Evolutionary conservation across 495 filamentous ascomycete species (phyloP), one percentile per base, ranked within the genome.

Genomic region (Ramalina intermedia): DNA sequence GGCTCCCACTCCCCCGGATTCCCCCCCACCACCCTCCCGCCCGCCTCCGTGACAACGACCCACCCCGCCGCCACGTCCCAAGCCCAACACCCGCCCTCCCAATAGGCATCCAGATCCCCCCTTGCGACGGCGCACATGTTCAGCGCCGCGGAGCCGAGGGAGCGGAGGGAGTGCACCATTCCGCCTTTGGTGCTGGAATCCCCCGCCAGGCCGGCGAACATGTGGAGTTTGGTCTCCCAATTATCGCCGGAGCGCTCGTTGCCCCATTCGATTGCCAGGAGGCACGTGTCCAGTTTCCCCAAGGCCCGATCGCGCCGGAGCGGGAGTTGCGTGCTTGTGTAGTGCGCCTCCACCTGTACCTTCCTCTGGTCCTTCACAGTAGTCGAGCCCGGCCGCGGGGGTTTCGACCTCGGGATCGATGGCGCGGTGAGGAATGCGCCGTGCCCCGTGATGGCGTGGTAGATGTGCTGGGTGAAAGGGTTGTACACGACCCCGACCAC

Each of bases 11-110:
- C 73, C 3, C 83, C 87, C 0, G 80, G 78, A 59, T 89, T 93
- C 4, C 80, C 85, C 58, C 81, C 76, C 3, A 76, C 85, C 61
- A 94, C 78, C 36, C 80, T 72, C 1, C 89, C 89, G 0, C 89
- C 90, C 0, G 87, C 85, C 65, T 96, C 90, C 18, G 67, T 69
- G 16, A 96, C 66, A 55, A 96, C 84, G 27, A 88, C 80, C 90
- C 89, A 94, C 0, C 80, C 90, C 7, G 90, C 89, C 55, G 81
- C 84, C 12, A 94, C 87, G 67, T 96, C 89, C 89, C 89, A 95
- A 24, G 84, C 85, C 82, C 86, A 95, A 61, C 84, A 90, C 7
- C 90, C 89, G 13, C 85, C 87, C 58, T 96, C 89, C 89, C 90
- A 96, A 56, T 93, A 95, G 27, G 80, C 46, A 66, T 96, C 89